Percentiles rank a stretch among this genome's conserved stretches.
phyloP scores from a whole-genome alignment of 176 grass and related monocot species.

The Hordeum marinum region DNA sequence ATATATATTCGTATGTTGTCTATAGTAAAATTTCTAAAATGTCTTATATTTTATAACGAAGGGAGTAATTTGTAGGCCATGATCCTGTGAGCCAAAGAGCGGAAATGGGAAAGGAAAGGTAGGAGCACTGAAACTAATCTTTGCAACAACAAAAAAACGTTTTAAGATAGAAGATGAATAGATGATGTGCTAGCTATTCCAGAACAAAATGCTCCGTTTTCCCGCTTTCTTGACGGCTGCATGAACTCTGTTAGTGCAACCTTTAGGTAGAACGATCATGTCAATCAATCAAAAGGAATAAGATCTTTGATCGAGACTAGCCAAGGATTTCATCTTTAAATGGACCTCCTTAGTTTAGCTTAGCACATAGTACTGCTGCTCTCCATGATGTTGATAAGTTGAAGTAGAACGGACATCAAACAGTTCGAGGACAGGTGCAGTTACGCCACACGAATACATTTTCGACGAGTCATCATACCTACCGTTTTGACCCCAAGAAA shows the following conservation, averaged over 20 bases:
- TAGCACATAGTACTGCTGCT: background rate
- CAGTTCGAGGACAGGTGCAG: slow-evolving; percentile 21
- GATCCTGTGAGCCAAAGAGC: too few relatives aligned
- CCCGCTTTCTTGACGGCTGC: background rate
- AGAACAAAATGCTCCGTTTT: background rate
- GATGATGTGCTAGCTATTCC: too few relatives aligned
- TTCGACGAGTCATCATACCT: slow-evolving; percentile 6
- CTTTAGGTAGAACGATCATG: slow-evolving; percentile 15
- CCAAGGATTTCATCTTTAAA: slow-evolving; percentile 14
- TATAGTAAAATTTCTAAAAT: too few relatives aligned
- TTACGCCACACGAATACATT: background rate
- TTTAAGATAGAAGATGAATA: too few relatives aligned
- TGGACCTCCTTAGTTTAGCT: background rate
- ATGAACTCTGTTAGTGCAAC: background rate
- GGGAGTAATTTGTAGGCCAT: too few relatives aligned
- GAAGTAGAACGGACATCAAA: background rate
- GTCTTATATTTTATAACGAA: too few relatives aligned
- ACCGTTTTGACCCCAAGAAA: slow-evolving; percentile 19
- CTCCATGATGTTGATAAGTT: background rate
- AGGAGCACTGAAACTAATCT: too few relatives aligned
- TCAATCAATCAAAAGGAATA: slow-evolving; percentile 35
- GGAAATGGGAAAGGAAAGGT: too few relatives aligned
- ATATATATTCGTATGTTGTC: too few relatives aligned
- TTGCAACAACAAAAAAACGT: too few relatives aligned
- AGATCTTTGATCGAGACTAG: slow-evolving; percentile 25